A percentile compares a stretch with the other conserved stretches of the same genome.
These are phyloP conservation scores for Bruguiera gymnorhiza DNA, from an alignment of 345 rosid genomes.

Conservation along the genomic window DNA sequence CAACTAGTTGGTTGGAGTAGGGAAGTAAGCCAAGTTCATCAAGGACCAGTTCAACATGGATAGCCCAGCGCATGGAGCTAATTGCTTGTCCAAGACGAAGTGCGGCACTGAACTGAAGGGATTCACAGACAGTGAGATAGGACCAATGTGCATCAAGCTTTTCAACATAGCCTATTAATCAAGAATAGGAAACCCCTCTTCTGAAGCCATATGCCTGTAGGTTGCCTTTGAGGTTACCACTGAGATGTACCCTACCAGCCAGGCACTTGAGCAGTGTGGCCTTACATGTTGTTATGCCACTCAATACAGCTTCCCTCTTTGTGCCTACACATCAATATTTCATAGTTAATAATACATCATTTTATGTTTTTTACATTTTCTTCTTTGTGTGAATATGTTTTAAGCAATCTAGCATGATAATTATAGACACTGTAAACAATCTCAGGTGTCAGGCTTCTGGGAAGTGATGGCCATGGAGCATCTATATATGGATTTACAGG, in stretches of 20 bases:
- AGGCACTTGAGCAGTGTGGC: constrained; percentile 34
- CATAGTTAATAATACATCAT: background rate
- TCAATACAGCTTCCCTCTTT: constrained; percentile 25
- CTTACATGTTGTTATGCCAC: constrained; percentile 24
- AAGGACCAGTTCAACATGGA: constrained; percentile 34
- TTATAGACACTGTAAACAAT: no score
- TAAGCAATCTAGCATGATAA: no score
- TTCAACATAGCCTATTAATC: constrained; percentile 30
- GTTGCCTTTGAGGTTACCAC: constrained; percentile 19
- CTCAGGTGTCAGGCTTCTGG: background rate
- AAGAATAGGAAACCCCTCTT: constrained; percentile 17
- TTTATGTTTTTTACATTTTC: background rate
- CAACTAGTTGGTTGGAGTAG: constrained; percentile 29
- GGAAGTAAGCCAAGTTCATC: constrained; percentile 34
- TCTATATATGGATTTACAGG: background rate
- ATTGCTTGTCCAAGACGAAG: constrained; percentile 26
- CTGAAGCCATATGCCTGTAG: constrained; percentile 17
- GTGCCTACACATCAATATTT: constrained; percentile 15
- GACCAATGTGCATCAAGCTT: constrained; percentile 34
- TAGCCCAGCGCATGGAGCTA: constrained; percentile 3
- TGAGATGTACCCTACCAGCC: constrained; percentile 28
- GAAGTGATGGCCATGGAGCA: background rate
- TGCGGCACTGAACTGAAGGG: constrained; percentile 38
- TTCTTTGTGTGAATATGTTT: no score
- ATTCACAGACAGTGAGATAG: constrained; percentile 34